Evolutionary conservation across 1,284 basidiomycete genomes (phyloP), one percentile per base, ranked within the genome.

Genomic region (Cerrena zonata): DNA sequence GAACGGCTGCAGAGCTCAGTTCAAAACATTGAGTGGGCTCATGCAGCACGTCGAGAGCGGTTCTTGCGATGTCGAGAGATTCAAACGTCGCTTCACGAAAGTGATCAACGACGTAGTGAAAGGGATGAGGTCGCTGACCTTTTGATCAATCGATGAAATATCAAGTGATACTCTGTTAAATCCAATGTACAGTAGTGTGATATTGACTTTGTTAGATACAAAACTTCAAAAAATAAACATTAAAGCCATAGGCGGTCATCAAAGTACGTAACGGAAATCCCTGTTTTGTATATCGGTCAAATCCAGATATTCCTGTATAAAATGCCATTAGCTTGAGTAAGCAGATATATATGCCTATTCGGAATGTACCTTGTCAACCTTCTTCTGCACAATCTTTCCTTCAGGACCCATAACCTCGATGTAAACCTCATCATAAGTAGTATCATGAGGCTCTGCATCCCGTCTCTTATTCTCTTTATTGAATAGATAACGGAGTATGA

Each of bases 391-490:
- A 12, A 63, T 61, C 34, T 71, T 71, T 13, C 83, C 82, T 53
- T 84, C 73, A 23, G 68, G 66, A 38, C 65, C 68, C 38, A 68
- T 62, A 49, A 70, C 73, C 63, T 80, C 82, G 49, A 82, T 76
- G 63, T 79, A 84, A n/a, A 80, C 79, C 49, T 81, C 76, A 56
- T 82, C 83, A 56, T 82, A 87, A 13, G 69, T 74, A 13, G 75
- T 71, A 51, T 79, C 76, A 30, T 66, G 74, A 40, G 71, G 76
- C 64, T 82, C 83, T 2, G 64, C 63, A 55, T 88, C 84, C 2
- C 87, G 73, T 12, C 72, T 69, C 48, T 71, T 74, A 63, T 89
- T 89, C 69, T 89, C 88, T 19, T 72, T 69, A 7, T 68, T 67
- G 51, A 91, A 77, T 44, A 80, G 58, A 54, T 60, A 68, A 13